Percentiles rank a stretch among this genome's conserved stretches.
phyloP scores from a whole-genome alignment of 345 rosid genomes.

The Lepidium sativum region DNA sequence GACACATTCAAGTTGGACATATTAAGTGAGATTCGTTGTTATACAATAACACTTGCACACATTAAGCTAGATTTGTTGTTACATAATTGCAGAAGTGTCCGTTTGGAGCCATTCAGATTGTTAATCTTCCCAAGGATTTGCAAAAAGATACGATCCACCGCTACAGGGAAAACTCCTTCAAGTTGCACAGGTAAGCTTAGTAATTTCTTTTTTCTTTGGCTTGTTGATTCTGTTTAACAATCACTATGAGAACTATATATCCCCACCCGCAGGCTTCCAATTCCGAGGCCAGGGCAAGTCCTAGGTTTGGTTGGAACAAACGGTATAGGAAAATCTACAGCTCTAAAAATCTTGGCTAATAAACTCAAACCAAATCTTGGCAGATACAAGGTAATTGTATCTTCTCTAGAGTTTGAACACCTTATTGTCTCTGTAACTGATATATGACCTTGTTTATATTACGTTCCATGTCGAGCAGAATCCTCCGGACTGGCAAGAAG shows the following conservation, averaged over 20 bases:
- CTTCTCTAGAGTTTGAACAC: background rate
- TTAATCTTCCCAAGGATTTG: constrained; percentile 76
- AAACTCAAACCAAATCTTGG: constrained; percentile 88
- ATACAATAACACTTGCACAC: too few relatives aligned
- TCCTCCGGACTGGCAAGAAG: constrained; percentile 95
- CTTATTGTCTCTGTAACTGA: background rate
- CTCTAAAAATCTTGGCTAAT: constrained; percentile 79
- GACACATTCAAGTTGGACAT: background rate
- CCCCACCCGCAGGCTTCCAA: constrained; percentile 54
- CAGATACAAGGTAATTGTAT: constrained; percentile 46
- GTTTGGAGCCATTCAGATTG: constrained; percentile 84
- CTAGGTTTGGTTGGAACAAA: constrained; percentile 96
- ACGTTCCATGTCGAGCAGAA: constrained; percentile 35
- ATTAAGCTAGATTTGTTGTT: background rate
- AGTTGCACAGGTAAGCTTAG: constrained; percentile 59
- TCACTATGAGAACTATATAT: background rate
- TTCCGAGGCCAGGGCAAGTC: constrained; percentile 94
- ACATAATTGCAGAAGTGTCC: constrained; percentile 96
- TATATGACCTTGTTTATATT: too few relatives aligned
- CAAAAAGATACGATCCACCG: constrained; percentile 86
- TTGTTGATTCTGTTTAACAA: background rate
- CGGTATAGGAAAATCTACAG: constrained; percentile 94
- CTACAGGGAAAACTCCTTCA: constrained; percentile 69
- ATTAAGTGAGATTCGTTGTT: background rate
- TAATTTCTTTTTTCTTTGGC: background rate